phyloP scores from a whole-genome alignment of 2,329 filamentous ascomycete genomes.

The Curvularia hawaiiensis region DNA sequence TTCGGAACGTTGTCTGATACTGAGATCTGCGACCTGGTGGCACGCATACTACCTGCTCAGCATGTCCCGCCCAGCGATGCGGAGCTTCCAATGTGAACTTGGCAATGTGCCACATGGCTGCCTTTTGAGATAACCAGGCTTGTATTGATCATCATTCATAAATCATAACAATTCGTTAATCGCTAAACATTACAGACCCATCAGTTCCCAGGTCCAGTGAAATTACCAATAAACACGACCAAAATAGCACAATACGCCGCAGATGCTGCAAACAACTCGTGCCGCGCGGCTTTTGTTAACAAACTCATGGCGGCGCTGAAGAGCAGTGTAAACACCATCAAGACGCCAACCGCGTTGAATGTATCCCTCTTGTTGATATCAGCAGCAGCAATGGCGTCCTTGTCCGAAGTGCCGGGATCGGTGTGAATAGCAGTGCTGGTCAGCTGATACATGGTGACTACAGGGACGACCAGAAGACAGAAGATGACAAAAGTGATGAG shows the following conservation, averaged over 20 bases:
- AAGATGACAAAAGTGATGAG: conserved; percentile 53
- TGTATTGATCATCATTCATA: background rate
- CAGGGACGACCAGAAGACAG: conserved; percentile 48
- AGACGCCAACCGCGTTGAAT: conserved; percentile 48
- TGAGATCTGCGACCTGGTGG: no score
- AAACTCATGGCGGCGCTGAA: conserved; percentile 47
- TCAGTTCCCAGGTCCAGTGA: conserved; percentile 42
- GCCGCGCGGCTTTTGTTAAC: conserved; percentile 43
- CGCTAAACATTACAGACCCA: background rate
- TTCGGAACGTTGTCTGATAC: no score
- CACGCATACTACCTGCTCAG: no score
- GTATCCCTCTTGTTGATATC: conserved; percentile 34
- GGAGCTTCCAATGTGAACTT: no score
- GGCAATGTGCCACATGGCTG: no score
- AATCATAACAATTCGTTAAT: background rate
- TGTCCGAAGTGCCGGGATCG: background rate
- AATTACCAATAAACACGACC: conserved; percentile 49
- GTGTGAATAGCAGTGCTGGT: conserved; percentile 27
- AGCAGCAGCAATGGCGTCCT: background rate
- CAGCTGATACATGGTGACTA: conserved; percentile 49
- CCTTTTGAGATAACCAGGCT: no score
- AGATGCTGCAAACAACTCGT: conserved; percentile 47
- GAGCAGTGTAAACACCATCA: conserved; percentile 50
- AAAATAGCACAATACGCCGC: conserved; percentile 49
- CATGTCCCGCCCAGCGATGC: no score